Evolutionary conservation across 805 yeast species (phyloP).

Genomic region (Priceomyces carsonii): DNA sequence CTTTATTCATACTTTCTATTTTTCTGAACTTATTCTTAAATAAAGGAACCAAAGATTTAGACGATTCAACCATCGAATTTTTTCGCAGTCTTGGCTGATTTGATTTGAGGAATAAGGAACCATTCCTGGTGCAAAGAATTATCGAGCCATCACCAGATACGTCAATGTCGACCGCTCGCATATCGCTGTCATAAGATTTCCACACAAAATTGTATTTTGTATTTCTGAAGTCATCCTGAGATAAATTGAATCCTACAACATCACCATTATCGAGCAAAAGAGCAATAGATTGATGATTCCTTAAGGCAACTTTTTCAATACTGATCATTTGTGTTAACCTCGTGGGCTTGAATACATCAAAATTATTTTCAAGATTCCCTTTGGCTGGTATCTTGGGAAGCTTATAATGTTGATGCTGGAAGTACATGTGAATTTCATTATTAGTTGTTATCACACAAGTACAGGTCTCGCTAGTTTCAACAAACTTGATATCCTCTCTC

Average conservation of each 20-base stretch:
- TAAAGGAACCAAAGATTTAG: conserved; percentile 24
- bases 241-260: conserved; percentile 40
- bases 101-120: conserved; percentile 58
- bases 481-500: conserved; percentile 52
- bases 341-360: conserved; percentile 57
- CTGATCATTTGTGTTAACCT: conserved; percentile 42
- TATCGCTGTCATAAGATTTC: conserved; percentile 59
- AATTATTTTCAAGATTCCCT: conserved; percentile 41
- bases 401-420: conserved; percentile 57
- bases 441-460: conserved; percentile 62
- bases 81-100: conserved; percentile 24
- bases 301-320: conserved; percentile 32
- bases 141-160: conserved; percentile 68
- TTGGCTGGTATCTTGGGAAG: conserved; percentile 40
- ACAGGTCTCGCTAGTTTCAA: conserved; percentile 64
- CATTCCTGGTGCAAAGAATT: conserved; percentile 66
- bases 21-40: conserved; percentile 52
- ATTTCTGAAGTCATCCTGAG: conserved; percentile 28
- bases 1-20: conserved; percentile 53
- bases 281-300: conserved; percentile 44
- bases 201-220: conserved; percentile 55
- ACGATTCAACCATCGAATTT: conserved; percentile 32
- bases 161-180: conserved; percentile 67
- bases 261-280: conserved; percentile 63
- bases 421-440: conserved; percentile 64